Percentiles rank a stretch among this genome's conserved stretches.
These are phyloP conservation scores for Corinectria fuckeliana DNA, from an alignment of 2,329 filamentous ascomycete genomes.

Conservation along the genomic window DNA sequence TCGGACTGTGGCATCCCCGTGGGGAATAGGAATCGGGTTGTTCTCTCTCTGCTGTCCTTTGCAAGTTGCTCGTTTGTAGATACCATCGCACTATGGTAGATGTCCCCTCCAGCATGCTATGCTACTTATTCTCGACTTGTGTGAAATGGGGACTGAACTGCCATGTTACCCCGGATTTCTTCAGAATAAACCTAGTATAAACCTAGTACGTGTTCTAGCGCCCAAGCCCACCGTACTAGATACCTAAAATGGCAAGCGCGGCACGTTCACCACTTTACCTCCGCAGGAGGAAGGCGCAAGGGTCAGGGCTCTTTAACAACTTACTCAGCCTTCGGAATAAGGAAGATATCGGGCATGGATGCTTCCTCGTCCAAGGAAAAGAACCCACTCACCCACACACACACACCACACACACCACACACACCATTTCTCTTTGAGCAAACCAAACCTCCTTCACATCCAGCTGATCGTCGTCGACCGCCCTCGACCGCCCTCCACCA, in stretches of 20 bases:
- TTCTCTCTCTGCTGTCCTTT: too few species aligned
- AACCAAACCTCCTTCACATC: not conserved
- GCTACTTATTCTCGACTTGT: too few species aligned
- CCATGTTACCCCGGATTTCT: constrained; percentile 2
- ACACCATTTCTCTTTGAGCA: not conserved
- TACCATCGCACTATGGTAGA: too few species aligned
- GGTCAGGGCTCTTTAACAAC: not conserved
- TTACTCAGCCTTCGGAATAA: not conserved
- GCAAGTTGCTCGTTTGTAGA: too few species aligned
- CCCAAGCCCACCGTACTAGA: not conserved
- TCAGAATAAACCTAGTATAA: not conserved
- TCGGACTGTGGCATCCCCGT: too few species aligned
- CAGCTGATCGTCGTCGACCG: constrained; percentile 33
- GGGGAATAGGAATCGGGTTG: too few species aligned
- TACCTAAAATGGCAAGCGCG: not conserved
- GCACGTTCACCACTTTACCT: not conserved
- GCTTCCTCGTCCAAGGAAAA: too few species aligned
- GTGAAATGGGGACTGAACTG: too few species aligned
- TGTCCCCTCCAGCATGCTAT: too few species aligned
- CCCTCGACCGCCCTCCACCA: constrained; percentile 16
- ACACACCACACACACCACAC: not conserved
- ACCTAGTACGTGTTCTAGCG: not conserved
- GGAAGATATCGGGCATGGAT: not conserved
- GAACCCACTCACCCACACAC: not conserved
- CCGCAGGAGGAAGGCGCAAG: not conserved